Percentiles rank a stretch among this genome's conserved stretches.
phyloP scores from a whole-genome alignment of 2,329 filamentous ascomycete species.

The Monosporascus ibericus region DNA sequence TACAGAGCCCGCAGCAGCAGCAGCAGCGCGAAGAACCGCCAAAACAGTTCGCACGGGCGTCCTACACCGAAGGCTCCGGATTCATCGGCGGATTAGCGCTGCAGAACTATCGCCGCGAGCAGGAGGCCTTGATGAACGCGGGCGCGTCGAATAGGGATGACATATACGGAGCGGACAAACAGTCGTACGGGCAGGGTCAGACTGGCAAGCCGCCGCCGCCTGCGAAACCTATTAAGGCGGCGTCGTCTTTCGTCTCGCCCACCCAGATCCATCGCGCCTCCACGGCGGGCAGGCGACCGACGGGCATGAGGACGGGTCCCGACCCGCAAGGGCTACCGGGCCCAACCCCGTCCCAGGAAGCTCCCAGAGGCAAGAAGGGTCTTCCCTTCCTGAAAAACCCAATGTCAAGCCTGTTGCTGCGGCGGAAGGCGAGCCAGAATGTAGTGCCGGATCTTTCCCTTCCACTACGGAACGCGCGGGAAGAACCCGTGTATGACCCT shows the following conservation, averaged over 20 bases:
- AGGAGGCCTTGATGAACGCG: slow-evolving; percentile 16
- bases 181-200: slow-evolving; percentile 15
- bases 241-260: slow-evolving; percentile 42
- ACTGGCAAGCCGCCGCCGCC: slow-evolving; percentile 19
- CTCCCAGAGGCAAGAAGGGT: slow-evolving; percentile 44
- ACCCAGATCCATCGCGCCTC: slow-evolving; percentile 39
- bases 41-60: slow-evolving; percentile 26
- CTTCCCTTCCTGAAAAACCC: slow-evolving; percentile 54
- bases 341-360: slow-evolving; percentile 29
- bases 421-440: slow-evolving; percentile 48
- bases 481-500: slow-evolving; percentile 52
- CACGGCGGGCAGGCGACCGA: slow-evolving; percentile 34
- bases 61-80: slow-evolving; percentile 33
- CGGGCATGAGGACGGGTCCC: slow-evolving; percentile 32
- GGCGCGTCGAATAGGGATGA: slow-evolving; percentile 11
- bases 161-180: slow-evolving; percentile 9
- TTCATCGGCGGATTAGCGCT: slow-evolving; percentile 53
- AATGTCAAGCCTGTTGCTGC: slow-evolving; percentile 52
- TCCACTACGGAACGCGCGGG: slow-evolving; percentile 31
- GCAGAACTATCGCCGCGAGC: slow-evolving; percentile 42
- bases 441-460: slow-evolving; percentile 35
- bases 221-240: slow-evolving; percentile 25
- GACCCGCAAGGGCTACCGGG: slow-evolving; percentile 30
- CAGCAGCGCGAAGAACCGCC: slow-evolving; percentile 19
- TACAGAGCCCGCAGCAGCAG: background rate